Base-by-base conservation (phyloP, 768 basidiomycete genomes). In the Calocybe indica region DNA sequence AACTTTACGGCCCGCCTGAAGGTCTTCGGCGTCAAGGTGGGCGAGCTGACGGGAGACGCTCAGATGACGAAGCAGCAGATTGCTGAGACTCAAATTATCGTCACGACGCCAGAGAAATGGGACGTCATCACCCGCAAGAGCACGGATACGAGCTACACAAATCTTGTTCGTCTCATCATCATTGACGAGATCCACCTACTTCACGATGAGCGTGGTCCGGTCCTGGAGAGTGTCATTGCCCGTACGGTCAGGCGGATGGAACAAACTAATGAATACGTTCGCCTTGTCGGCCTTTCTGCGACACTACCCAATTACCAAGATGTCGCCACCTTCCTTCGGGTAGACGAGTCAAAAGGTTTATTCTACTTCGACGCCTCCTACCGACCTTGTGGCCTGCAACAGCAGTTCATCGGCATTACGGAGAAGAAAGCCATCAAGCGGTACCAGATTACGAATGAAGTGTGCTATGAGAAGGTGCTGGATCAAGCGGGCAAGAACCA, bases 351-450 rank as follows among this genome's bases (percentile, higher is more conserved):
- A 38, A 92, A 91, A 63, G 95, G 96, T 0, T 71, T 99, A 0
- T 99, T 99, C 71, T 95, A 94, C 72, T 99, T 99, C 58, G 95
- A 99, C 56, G 86, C 92, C 0, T 81, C 90, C 0, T 95, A 90
- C 60, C 79, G 96, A 36, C 95, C 95, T 13, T 97, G 96, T 59
- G 89, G 85, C 2, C 83, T 99, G 13, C 91, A 94, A 59, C 94
- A 97, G 58, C 91, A 96, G 59, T 97, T 98, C 67, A 83, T 98
- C 50, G 96, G 96, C 37, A 83, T 99, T 49, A 97, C 95, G 1
- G 96, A 98, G 74, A 98, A 97, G 78, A 98, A 96, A 65, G 96
- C 96, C 0, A 97, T 98, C 76, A 97, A 95, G 65, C 83, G 96
- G 5, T 92, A 94, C 61, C 95, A 97, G 63, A 83, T 97, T 52